Evolutionary conservation across 73 alveolate species (phyloP).

Genomic region (Blepharisma japonicum): DNA sequence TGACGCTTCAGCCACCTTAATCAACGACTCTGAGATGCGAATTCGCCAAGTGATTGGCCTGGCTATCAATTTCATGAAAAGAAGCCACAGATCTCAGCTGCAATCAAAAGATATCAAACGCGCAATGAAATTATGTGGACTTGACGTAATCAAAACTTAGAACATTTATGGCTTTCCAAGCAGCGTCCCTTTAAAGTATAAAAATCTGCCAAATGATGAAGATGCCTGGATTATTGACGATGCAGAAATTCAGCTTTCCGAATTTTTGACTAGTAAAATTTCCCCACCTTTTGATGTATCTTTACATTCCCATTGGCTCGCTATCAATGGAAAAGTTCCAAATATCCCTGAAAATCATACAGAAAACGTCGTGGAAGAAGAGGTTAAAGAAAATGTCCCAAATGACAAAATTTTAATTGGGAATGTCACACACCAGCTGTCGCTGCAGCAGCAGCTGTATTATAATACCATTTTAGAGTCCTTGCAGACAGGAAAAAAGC

Average conservation of each 20-base stretch:
- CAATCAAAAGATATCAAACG: constrained; percentile 17
- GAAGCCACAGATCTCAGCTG: not conserved
- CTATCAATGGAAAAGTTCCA: constrained; percentile 30
- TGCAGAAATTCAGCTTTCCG: not conserved
- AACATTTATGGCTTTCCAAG: constrained; percentile 25
- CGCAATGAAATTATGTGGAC: constrained; percentile 2
- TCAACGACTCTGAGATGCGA: constrained; percentile 21
- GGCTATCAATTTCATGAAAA: constrained; percentile 8
- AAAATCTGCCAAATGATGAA: constrained; percentile 6
- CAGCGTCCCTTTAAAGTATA: not conserved
- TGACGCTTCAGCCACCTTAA: constrained; percentile 6
- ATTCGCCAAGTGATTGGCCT: not conserved
- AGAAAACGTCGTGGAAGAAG: constrained; percentile 5
- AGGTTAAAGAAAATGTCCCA: not conserved
- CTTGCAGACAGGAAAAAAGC: not conserved
- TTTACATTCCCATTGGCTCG: constrained; percentile 29
- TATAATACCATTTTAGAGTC: not conserved
- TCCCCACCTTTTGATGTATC: not conserved
- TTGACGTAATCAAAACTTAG: constrained; percentile 1
- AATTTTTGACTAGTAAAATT: not conserved
- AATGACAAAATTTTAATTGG: not conserved
- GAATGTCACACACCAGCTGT: constrained; percentile 1
- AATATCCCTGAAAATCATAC: constrained; percentile 32
- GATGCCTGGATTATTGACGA: constrained; percentile 23
- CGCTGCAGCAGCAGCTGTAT: constrained; percentile 8